Conservation (phyloP, 768 basidiomycete genomes). For the Pleurotus salmoneostramineus region DNA sequence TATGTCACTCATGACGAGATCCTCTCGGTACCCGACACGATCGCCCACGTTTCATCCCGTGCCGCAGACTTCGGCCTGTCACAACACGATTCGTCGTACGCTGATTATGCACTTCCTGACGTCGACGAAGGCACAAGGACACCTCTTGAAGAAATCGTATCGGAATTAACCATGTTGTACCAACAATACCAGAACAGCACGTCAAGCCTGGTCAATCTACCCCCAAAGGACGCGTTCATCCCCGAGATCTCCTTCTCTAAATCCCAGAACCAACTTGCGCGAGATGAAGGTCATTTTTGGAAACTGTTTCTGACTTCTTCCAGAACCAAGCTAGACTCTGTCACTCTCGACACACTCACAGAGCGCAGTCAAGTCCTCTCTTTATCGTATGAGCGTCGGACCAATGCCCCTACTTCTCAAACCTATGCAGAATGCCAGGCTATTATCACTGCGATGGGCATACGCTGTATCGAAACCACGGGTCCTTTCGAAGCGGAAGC, state of each 20-base stretch:
- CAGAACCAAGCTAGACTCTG: conserved; percentile 15
- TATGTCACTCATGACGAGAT: background rate
- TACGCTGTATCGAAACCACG: conserved; percentile 65
- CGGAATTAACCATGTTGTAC: conserved; percentile 42
- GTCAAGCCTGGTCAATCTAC: conserved; percentile 38
- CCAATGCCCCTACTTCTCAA: conserved; percentile 51
- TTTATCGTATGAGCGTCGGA: conserved; percentile 62
- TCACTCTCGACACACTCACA: conserved; percentile 29
- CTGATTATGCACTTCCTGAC: background rate
- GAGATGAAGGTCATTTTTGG: conserved; percentile 66
- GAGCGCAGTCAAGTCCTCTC: conserved; percentile 54
- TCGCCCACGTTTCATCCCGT: background rate
- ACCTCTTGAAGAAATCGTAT: conserved; percentile 24
- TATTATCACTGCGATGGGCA: conserved; percentile 76
- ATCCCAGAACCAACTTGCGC: conserved; percentile 52
- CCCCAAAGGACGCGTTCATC: conserved; percentile 19
- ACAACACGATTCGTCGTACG: background rate
- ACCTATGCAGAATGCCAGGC: conserved; percentile 72
- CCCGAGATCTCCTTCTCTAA: conserved; percentile 45
- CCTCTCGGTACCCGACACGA: background rate
- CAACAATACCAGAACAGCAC: conserved; percentile 44
- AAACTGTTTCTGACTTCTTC: conserved; percentile 23
- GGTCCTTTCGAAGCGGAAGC: conserved; percentile 85
- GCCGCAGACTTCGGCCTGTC: background rate
- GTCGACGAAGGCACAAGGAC: conserved; percentile 8